Evolutionary conservation across 139 green algal species (phyloP).

Genomic region (Dunaliella primolecta): DNA sequence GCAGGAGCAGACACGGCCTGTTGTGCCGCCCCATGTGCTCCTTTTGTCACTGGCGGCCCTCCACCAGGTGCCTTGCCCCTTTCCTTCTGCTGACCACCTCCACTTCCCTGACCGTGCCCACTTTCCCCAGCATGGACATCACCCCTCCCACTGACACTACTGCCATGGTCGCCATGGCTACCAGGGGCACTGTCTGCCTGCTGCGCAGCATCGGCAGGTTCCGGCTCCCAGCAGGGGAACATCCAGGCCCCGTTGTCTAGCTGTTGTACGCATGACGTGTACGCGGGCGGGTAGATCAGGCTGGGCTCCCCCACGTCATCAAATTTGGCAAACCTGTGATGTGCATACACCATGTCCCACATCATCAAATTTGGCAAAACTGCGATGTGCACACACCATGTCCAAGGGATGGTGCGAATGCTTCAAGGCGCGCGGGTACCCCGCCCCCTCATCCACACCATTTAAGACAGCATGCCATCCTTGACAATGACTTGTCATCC

Average conservation of each 20-base stretch:
- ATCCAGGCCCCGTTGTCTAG: slow-evolving; percentile 65
- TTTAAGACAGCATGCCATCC: no score
- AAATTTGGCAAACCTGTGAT: background rate
- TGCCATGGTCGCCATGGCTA: background rate
- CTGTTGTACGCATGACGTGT: slow-evolving; percentile 71
- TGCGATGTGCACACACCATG: no score
- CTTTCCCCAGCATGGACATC: background rate
- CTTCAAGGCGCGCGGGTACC: no score
- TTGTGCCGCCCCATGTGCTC: background rate
- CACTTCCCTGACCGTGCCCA: background rate
- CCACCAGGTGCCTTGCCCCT: background rate
- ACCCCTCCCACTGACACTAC: background rate
- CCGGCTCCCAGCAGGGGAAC: slow-evolving; percentile 42
- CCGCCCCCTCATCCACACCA: no score
- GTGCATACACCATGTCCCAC: no score
- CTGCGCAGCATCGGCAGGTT: background rate
- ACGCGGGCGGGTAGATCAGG: slow-evolving; percentile 52
- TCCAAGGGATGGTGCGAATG: no score
- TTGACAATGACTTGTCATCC: no score
- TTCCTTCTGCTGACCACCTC: background rate
- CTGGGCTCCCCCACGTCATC: background rate
- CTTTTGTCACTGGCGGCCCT: background rate
- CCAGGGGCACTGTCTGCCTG: background rate
- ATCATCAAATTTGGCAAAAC: no score
- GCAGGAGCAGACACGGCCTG: background rate